Conservation (phyloP, 2,329 filamentous ascomycete genomes). For the Epichloe brachyelytri region DNA sequence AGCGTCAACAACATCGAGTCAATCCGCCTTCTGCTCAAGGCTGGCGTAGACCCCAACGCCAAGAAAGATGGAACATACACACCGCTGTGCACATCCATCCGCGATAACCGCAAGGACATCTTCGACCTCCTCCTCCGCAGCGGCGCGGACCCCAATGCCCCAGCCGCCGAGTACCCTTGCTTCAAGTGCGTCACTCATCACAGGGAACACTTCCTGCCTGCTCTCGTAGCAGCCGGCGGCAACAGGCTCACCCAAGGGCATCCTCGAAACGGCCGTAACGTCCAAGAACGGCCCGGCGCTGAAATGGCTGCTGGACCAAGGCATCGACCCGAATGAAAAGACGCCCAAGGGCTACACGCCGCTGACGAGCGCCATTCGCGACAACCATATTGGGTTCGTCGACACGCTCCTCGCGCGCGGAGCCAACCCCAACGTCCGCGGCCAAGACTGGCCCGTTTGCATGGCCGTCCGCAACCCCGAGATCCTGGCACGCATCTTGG, state of each 20-base stretch:
- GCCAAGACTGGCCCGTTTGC: constrained; percentile 57
- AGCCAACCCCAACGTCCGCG: constrained; percentile 48
- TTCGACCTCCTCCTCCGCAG: constrained; percentile 43
- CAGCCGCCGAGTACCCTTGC: constrained; percentile 49
- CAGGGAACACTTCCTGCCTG: constrained; percentile 45
- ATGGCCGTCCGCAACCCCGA: constrained; percentile 51
- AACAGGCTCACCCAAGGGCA: constrained; percentile 47
- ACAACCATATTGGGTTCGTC: constrained; percentile 45
- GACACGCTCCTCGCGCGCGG: constrained; percentile 44
- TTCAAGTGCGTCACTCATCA: constrained; percentile 59
- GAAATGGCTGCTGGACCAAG: constrained; percentile 46
- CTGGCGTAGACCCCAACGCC: constrained; percentile 46
- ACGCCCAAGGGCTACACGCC: constrained; percentile 45
- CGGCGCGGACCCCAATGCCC: constrained; percentile 49
- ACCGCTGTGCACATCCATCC: constrained; percentile 54
- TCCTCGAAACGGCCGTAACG: constrained; percentile 50
- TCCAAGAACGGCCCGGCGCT: constrained; percentile 49
- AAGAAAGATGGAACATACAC: constrained; percentile 57
- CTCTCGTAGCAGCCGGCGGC: constrained; percentile 46
- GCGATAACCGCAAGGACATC: constrained; percentile 50
- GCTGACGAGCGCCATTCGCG: constrained; percentile 52
- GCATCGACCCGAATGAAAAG: constrained; percentile 47
- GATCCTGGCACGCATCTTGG: constrained; percentile 46
- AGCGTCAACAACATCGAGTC: constrained; percentile 52
- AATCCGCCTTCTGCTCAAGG: constrained; percentile 41